These are phyloP conservation scores for Ceratonia siliqua DNA, from an alignment of 306 rosid species.

Conservation along the genomic window DNA sequence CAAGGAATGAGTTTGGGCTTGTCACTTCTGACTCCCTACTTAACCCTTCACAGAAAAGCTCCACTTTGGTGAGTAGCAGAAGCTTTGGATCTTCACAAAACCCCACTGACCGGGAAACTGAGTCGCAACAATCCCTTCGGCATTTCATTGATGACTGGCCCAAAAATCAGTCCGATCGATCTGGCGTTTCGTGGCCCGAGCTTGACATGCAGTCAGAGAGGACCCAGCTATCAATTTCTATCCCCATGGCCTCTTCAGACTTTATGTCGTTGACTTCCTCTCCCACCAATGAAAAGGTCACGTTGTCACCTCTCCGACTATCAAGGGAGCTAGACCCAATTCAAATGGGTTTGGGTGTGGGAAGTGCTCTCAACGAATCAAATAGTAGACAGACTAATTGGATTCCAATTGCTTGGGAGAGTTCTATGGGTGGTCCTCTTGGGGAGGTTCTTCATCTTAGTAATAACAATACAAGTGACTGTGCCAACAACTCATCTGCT, in stretches of 20 bases:
- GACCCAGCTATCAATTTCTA: slow-evolving; percentile 70
- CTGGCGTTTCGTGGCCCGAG: slow-evolving; percentile 47
- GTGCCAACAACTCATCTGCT: slow-evolving; percentile 54
- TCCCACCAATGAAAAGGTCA: slow-evolving; percentile 53
- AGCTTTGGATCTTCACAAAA: slow-evolving; percentile 48
- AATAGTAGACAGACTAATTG: slow-evolving; percentile 53
- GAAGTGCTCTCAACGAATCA: slow-evolving; percentile 36
- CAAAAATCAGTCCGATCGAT: slow-evolving; percentile 39
- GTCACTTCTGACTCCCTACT: slow-evolving; percentile 68
- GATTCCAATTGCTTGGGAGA: slow-evolving; percentile 87
- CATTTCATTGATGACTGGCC: slow-evolving; percentile 77
- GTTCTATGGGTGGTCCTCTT: slow-evolving; percentile 86
- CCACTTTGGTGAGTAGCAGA: slow-evolving; percentile 38
- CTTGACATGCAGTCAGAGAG: slow-evolving; percentile 54
- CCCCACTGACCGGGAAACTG: slow-evolving; percentile 29
- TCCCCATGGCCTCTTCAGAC: slow-evolving; percentile 52
- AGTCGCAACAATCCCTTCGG: slow-evolving; percentile 60
- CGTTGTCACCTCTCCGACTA: slow-evolving; percentile 69
- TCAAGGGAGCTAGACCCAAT: slow-evolving; percentile 60
- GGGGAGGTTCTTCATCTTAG: slow-evolving; percentile 85
- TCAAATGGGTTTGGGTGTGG: slow-evolving; percentile 64
- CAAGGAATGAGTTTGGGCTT: slow-evolving; percentile 66
- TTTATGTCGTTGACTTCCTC: slow-evolving; percentile 52
- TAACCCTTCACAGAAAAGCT: slow-evolving; percentile 61
- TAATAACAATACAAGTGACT: slow-evolving; percentile 40